phyloP scores from a whole-genome alignment of 2,329 filamentous ascomycete species.

The Pseudocercospora fuligena region DNA sequence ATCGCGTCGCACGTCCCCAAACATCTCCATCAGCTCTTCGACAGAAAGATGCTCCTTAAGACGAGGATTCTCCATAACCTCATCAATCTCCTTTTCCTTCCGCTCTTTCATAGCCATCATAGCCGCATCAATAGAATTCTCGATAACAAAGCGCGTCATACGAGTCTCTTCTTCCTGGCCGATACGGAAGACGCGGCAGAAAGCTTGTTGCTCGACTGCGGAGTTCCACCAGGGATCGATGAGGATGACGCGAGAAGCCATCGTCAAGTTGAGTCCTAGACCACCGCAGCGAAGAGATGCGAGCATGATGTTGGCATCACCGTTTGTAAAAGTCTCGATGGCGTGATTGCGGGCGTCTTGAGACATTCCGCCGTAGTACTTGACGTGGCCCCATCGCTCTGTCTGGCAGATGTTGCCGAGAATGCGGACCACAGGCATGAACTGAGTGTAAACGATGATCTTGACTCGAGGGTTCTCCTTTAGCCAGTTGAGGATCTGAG shows the following conservation, averaged over 20 bases:
- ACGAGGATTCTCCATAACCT: constrained; percentile 48
- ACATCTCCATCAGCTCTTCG: constrained; percentile 52
- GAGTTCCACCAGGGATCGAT: constrained; percentile 64
- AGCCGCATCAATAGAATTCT: constrained; percentile 62
- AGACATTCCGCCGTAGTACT: constrained; percentile 57
- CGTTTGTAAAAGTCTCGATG: constrained; percentile 54
- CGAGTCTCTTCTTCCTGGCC: constrained; percentile 66
- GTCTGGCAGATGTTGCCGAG: constrained; percentile 55
- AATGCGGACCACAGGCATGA: constrained; percentile 58
- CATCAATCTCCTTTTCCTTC: constrained; percentile 49
- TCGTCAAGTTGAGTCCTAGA: constrained; percentile 63
- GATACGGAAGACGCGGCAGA: constrained; percentile 66
- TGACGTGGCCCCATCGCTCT: constrained; percentile 55
- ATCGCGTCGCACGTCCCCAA: constrained; percentile 49
- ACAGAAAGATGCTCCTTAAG: constrained; percentile 42
- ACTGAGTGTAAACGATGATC: constrained; percentile 64
- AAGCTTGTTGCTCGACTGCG: constrained; percentile 46
- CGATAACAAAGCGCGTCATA: constrained; percentile 62
- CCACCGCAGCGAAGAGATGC: constrained; percentile 63
- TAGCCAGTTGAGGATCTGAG: constrained; percentile 52
- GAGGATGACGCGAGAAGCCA: constrained; percentile 56
- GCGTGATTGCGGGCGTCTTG: constrained; percentile 51
- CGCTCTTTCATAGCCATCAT: constrained; percentile 60
- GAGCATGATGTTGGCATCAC: constrained; percentile 54
- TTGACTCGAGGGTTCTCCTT: constrained; percentile 55